Evolutionary conservation across 768 basidiomycete species (phyloP).

Genomic region (Tricholoma hemisulphureum): DNA sequence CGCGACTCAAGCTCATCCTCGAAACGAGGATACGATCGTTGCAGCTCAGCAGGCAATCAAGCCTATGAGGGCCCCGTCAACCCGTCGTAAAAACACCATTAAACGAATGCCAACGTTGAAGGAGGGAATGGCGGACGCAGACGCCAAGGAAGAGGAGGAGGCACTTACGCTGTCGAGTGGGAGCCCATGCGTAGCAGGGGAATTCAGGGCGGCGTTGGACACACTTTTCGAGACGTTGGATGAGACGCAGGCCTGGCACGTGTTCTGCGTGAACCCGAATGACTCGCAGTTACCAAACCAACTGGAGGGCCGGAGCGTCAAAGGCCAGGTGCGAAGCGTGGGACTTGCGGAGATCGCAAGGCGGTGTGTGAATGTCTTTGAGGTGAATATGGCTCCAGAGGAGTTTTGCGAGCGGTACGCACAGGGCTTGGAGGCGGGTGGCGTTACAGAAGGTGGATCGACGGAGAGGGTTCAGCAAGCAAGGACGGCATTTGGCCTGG

Average conservation of each 20-base stretch:
- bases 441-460: slow-evolving; percentile 59
- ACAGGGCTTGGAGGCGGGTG: slow-evolving; percentile 56
- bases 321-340: slow-evolving; percentile 83
- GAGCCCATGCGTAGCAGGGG: slow-evolving; percentile 78
- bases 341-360: slow-evolving; percentile 78
- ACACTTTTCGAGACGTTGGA: slow-evolving; percentile 84
- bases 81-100: slow-evolving; percentile 73
- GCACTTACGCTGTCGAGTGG: slow-evolving; percentile 35
- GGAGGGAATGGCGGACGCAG: slow-evolving; percentile 42
- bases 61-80: slow-evolving; percentile 92
- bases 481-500: slow-evolving; percentile 51
- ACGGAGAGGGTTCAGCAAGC: slow-evolving; percentile 61
- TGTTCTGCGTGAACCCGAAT: slow-evolving; percentile 93
- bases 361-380: slow-evolving; percentile 64
- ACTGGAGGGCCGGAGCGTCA: slow-evolving; percentile 87
- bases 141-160: slow-evolving; percentile 55
- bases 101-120: slow-evolving; percentile 57
- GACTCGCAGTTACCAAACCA: slow-evolving; percentile 94
- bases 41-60: slow-evolving; percentile 91
- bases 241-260: slow-evolving; percentile 87
- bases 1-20: slow-evolving; percentile 87
- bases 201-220: slow-evolving; percentile 82
- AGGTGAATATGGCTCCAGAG: slow-evolving; percentile 79
- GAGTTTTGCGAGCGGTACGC: slow-evolving; percentile 87
- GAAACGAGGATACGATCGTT: slow-evolving; percentile 94